These are phyloP conservation scores for Wickerhamomyces hampshirensis DNA, from an alignment of 805 yeast genomes.

Conservation along the genomic window DNA sequence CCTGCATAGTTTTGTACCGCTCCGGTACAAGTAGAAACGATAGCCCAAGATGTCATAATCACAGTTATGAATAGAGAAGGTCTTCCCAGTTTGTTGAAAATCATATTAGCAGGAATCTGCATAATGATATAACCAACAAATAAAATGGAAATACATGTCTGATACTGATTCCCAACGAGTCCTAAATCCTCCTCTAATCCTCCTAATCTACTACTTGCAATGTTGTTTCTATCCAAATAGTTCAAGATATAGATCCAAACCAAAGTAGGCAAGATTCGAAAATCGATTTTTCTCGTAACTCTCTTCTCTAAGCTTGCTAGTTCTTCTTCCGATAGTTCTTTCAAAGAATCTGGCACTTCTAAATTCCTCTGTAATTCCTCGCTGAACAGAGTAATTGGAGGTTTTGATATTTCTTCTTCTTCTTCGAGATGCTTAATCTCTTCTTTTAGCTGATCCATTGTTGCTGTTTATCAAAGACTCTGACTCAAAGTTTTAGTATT, in stretches of 20 bases:
- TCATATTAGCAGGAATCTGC: slow-evolving; percentile 43
- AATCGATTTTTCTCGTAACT: slow-evolving; percentile 43
- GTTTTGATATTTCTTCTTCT: slow-evolving; percentile 1
- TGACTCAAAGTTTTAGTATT: no score
- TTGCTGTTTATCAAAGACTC: no score
- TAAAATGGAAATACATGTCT: slow-evolving; percentile 47
- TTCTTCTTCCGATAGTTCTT: slow-evolving; percentile 32
- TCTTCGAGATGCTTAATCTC: no score
- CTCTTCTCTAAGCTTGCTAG: slow-evolving; percentile 37
- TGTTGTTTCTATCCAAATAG: slow-evolving; percentile 45
- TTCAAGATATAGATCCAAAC: slow-evolving; percentile 47
- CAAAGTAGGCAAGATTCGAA: slow-evolving; percentile 45
- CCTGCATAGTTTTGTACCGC: slow-evolving; percentile 26
- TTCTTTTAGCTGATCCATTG: no score
- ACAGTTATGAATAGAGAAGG: slow-evolving; percentile 47
- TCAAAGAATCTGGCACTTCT: slow-evolving; percentile 21
- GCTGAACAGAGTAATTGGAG: slow-evolving; percentile 8
- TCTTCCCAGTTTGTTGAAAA: slow-evolving; percentile 39
- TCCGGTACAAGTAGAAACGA: slow-evolving; percentile 34
- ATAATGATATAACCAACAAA: slow-evolving; percentile 48
- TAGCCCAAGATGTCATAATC: slow-evolving; percentile 45
- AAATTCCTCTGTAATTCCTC: slow-evolving; percentile 11
- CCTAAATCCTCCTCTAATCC: slow-evolving; percentile 43
- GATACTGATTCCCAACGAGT: slow-evolving; percentile 39
- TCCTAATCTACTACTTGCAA: slow-evolving; percentile 46